phyloP scores from a whole-genome alignment of 2,329 filamentous ascomycete species.

The Metarhizium sp. region DNA sequence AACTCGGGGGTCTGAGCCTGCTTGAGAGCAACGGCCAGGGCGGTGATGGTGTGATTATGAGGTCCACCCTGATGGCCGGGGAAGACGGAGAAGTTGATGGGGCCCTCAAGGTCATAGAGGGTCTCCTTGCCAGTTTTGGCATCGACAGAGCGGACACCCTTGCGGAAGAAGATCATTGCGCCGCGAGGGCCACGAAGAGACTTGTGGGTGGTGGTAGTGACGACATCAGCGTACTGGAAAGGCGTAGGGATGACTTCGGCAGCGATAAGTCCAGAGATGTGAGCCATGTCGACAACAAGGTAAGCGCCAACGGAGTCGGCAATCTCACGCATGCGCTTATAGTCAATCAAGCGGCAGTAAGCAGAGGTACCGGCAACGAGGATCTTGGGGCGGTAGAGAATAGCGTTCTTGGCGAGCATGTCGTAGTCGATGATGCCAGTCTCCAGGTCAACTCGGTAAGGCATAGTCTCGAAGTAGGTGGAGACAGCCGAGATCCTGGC shows the following conservation, averaged over 20 bases:
- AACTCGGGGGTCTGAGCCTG: slow-evolving; percentile 88
- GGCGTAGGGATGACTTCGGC: slow-evolving; percentile 89
- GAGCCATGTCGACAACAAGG: slow-evolving; percentile 94
- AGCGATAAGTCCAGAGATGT: slow-evolving; percentile 93
- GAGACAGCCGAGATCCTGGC: slow-evolving; percentile 84
- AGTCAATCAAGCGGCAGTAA: slow-evolving; percentile 97
- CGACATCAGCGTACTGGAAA: slow-evolving; percentile 87
- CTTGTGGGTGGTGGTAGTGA: slow-evolving; percentile 99
- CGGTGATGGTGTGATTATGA: slow-evolving; percentile 99
- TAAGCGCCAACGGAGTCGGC: slow-evolving; percentile 90
- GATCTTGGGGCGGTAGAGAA: slow-evolving; percentile 90
- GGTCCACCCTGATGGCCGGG: slow-evolving; percentile 97
- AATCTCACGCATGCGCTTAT: slow-evolving; percentile 90
- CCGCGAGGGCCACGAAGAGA: slow-evolving; percentile 93
- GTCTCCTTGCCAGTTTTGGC: slow-evolving; percentile 84
- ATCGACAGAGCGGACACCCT: slow-evolving; percentile 84
- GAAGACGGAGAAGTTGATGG: slow-evolving; percentile 99
- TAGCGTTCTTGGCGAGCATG: slow-evolving; percentile 77
- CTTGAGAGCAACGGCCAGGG: slow-evolving; percentile 87
- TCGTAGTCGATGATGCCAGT: slow-evolving; percentile 98
- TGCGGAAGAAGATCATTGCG: slow-evolving; percentile 99
- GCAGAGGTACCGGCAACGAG: slow-evolving; percentile 94
- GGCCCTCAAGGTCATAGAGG: slow-evolving; percentile 85
- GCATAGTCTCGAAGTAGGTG: slow-evolving; percentile 98
- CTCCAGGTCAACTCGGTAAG: slow-evolving; percentile 80